Evolutionary conservation across 331 rosid species (phyloP), one percentile per base, ranked within the genome.

Genomic region (Phaseolus coccineus): DNA sequence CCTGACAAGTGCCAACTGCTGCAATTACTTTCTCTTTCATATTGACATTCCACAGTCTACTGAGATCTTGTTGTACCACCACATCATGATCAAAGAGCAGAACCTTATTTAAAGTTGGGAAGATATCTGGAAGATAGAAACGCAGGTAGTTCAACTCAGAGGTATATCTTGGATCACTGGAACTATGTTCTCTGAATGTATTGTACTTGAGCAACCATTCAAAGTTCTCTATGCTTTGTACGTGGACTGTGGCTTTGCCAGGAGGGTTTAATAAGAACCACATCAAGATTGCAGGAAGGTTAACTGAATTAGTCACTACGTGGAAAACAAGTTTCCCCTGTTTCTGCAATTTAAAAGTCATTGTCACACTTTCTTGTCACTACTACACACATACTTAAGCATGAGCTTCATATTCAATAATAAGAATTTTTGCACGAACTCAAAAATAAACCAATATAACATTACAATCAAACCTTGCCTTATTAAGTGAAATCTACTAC

Each of bases 181-280:
- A 85, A 79, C 71, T 80, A 69, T 77, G 83, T 77, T 80, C 78
- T 83, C 69, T 86, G 78, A 86, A 84, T 64, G 58, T 42, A 65
- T 86, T 71, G 80, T 86, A 82, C 81, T 87, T 90, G 77, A 88
- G 81, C 63, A 93, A 57, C 97, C 97, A 90, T 68, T 82, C 68
- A 69, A 96, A 89, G 65, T 78, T 82, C 77, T 90, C 98, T 11
- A 83, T 82, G 87, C 89, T 87, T 88, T 88, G 97, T 68, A 96
- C 81, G 75, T 93, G 87, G 80, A 96, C 52, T 35, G 92, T 80
- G 82, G 98, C 96, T 81, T 86, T 88, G 31, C 95, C 92, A 12
- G 96, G 96, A 75, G 95, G 99, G 82, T 96, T 93, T 78, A 88
- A 74, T 81, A 89, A 81, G 85, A 96, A 96, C 99, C 99, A 96